Evolutionary conservation across 2,329 filamentous ascomycete species (phyloP), one percentile per base, ranked within the genome.

Genomic region (Bretziella fagacearum): DNA sequence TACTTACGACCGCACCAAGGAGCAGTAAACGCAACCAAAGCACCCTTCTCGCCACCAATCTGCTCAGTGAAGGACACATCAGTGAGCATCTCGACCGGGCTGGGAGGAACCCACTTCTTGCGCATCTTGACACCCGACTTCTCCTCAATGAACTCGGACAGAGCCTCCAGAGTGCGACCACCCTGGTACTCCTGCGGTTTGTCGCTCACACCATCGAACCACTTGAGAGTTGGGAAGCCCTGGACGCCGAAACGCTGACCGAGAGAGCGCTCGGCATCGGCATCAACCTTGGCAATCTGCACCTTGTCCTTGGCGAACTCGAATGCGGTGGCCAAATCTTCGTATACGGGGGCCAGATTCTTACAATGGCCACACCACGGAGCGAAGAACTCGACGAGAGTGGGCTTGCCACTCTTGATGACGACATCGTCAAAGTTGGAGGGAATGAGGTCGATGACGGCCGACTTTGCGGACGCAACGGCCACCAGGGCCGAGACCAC

Each of bases 291-390:
- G 56, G 82, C 91, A 59, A 98, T 86, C 59, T 80, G 79, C 47
- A 98, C 76, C 62, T 81, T 74, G 59, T 74, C 69, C 58, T 74
- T 74, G 54, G 78, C 77, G 58, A 74, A 77, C 54, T 81, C 77
- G 63, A 87, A 93, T 35, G 70, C 67, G 43, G 70, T 63, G 40
- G 77, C 91, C 36, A 98, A 77, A 61, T 98, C 84, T 63, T 98
- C 91, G 65, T 93, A 98, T 51, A 93, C 70, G 43, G 91, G 93
- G 13, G 91, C 91, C 27, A 98, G 81, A 59, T 69, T 93, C 75
- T 96, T 96, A 84, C 91, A 98, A 73, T 98, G 91, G 26, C 91
- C 93, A 60, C 91, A 98, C 91, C 91, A 98, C 20, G 89, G 87
- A 27, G 91, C 91, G 60, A 93, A 96, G 74, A 98, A 98, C 64